phyloP scores from a whole-genome alignment of 345 rosid species.

The Cochlearia excelsa region DNA sequence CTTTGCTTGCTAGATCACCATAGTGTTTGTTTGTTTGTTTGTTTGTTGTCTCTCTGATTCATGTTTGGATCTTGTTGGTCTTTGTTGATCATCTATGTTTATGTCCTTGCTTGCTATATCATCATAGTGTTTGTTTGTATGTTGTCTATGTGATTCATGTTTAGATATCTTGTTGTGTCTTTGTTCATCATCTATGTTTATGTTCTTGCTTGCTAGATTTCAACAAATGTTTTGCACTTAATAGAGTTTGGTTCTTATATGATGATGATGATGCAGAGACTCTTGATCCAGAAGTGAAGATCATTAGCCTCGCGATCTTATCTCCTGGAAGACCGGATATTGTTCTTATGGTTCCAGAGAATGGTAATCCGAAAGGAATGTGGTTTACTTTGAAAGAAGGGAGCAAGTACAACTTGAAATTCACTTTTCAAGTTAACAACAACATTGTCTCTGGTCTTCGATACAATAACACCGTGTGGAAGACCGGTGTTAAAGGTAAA shows the following conservation, averaged over 20 bases:
- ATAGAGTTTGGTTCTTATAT: no score
- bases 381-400: slow-evolving; percentile 87
- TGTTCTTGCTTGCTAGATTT: neutral
- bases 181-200: neutral
- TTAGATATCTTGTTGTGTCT: no score
- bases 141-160: no score
- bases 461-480: slow-evolving; percentile 76
- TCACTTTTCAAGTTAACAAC: slow-evolving; percentile 65
- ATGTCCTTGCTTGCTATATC: no score
- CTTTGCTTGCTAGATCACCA: no score
- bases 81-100: no score
- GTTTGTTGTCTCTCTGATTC: no score
- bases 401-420: slow-evolving; percentile 55
- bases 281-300: slow-evolving; percentile 71
- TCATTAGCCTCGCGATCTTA: slow-evolving; percentile 54
- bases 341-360: slow-evolving; percentile 55
- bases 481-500: slow-evolving; percentile 64
- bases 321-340: slow-evolving; percentile 64
- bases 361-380: slow-evolving; percentile 53
- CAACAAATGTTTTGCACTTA: no score
- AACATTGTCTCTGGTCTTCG: slow-evolving; percentile 84
- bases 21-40: no score
- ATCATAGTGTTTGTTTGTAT: no score
- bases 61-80: no score
- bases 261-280: slow-evolving; percentile 48